Conservation (phyloP, 441 rosid species). For the Iberis amara region DNA sequence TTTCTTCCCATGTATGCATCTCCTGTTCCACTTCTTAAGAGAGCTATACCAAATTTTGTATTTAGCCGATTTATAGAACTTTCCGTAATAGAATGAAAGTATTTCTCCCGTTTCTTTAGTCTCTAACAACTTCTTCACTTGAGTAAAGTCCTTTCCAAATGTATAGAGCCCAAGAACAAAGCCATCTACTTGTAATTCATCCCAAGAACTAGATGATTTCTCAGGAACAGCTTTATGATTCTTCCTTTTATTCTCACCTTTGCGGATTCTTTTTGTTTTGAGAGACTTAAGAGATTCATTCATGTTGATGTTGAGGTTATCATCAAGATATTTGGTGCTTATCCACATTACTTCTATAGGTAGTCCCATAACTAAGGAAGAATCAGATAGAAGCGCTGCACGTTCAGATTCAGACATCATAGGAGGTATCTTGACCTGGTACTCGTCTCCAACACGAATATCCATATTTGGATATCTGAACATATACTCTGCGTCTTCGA, state of each 20-base stretch:
- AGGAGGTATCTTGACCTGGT: constrained; percentile 60
- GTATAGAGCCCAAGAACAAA: constrained; percentile 69
- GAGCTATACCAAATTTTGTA: constrained; percentile 54
- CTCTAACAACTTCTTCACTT: constrained; percentile 46
- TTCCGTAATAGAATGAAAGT: constrained; percentile 58
- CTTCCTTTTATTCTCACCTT: constrained; percentile 20
- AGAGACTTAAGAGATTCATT: constrained; percentile 35
- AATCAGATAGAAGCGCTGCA: constrained; percentile 34
- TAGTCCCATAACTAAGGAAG: constrained; percentile 43
- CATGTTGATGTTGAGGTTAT: too few relatives aligned
- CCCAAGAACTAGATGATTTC: constrained; percentile 39
- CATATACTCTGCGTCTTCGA: too few relatives aligned
- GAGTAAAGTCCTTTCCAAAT: constrained; percentile 57
- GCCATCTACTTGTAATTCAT: constrained; percentile 40
- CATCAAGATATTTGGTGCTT: too few relatives aligned
- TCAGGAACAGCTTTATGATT: constrained; percentile 43
- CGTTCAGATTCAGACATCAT: constrained; percentile 43
- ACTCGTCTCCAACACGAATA: constrained; percentile 67
- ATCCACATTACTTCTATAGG: constrained; percentile 49
- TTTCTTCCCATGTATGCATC: constrained; percentile 45
- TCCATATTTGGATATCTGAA: too few relatives aligned
- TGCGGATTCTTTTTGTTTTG: constrained; percentile 34
- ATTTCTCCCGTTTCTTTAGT: constrained; percentile 58
- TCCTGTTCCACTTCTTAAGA: constrained; percentile 44
- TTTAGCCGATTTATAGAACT: constrained; percentile 49